phyloP scores from a whole-genome alignment of 202 grass and related monocot species.

The Brachypodium distachyon region DNA sequence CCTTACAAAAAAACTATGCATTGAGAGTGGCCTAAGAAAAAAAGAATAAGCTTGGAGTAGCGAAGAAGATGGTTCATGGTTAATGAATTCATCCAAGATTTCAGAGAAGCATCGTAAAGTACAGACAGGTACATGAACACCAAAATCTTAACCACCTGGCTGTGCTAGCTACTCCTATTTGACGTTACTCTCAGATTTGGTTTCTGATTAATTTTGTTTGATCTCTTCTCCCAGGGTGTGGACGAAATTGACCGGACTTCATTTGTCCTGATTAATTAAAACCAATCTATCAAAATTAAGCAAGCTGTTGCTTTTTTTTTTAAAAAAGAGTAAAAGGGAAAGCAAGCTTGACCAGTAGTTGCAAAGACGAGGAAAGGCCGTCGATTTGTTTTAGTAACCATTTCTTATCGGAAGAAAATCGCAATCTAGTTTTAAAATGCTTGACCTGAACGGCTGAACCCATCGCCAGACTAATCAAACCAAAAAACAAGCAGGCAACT shows the following conservation, averaged over 20 bases:
- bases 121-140: background rate
- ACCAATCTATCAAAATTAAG: background rate
- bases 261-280: background rate
- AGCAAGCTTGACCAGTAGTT: slow-evolving; percentile 5
- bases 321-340: background rate
- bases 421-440: background rate
- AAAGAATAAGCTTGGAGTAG: background rate
- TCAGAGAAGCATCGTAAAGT: background rate
- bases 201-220: background rate
- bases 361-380: background rate
- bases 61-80: background rate
- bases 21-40: background rate
- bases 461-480: background rate
- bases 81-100: background rate
- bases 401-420: background rate
- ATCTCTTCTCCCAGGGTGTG: background rate
- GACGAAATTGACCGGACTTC: background rate
- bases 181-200: background rate
- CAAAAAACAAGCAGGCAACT: background rate
- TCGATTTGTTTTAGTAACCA: background rate
- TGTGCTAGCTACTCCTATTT: background rate
- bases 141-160: background rate
- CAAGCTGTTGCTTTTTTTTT: background rate
- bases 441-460: background rate
- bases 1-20: no score